Percentiles rank a stretch among this genome's conserved stretches.
These are phyloP conservation scores for Tetracladium maxilliforme DNA, from an alignment of 2,329 filamentous ascomycete species.

Conservation along the genomic window DNA sequence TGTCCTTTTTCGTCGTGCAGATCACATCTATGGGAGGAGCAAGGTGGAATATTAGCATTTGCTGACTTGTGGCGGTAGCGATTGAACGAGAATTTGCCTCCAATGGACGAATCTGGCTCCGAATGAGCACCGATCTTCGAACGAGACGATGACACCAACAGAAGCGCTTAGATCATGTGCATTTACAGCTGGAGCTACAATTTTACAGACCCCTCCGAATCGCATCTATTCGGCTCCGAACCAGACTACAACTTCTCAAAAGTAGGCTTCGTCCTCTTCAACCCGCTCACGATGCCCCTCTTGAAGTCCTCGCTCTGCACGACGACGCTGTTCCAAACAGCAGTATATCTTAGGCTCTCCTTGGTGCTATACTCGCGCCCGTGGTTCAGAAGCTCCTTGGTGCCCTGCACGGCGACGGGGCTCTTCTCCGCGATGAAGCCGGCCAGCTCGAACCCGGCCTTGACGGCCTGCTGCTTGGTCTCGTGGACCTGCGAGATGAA, in stretches of 20 bases:
- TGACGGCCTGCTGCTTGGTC: slow-evolving; percentile 47
- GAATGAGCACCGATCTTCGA: too few relatives aligned
- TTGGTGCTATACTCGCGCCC: slow-evolving; percentile 63
- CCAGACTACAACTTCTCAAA: slow-evolving; percentile 86
- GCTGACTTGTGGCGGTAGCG: too few relatives aligned
- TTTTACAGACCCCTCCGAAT: too few relatives aligned
- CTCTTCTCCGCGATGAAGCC: slow-evolving; percentile 61
- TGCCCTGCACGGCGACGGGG: slow-evolving; percentile 75
- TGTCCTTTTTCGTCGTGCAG: slow-evolving; percentile 15
- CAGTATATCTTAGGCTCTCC: slow-evolving; percentile 75
- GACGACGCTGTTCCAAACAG: slow-evolving; percentile 74
- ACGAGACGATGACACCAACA: too few relatives aligned
- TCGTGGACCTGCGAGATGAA: slow-evolving; percentile 53
- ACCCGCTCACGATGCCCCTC: slow-evolving; percentile 57
- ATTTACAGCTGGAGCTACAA: too few relatives aligned
- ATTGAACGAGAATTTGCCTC: too few relatives aligned
- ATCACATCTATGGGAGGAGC: too few relatives aligned
- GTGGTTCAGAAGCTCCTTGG: slow-evolving; percentile 76
- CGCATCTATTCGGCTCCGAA: too few relatives aligned
- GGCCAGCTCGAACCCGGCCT: slow-evolving; percentile 48
- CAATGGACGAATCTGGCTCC: too few relatives aligned
- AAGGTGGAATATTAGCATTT: too few relatives aligned
- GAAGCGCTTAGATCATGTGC: too few relatives aligned
- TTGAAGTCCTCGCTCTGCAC: slow-evolving; percentile 69
- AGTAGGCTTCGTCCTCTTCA: slow-evolving; percentile 64